Evolutionary conservation across 352 stramenopile species (phyloP).

Genomic region (Globisporangium rhizosaccharum): DNA sequence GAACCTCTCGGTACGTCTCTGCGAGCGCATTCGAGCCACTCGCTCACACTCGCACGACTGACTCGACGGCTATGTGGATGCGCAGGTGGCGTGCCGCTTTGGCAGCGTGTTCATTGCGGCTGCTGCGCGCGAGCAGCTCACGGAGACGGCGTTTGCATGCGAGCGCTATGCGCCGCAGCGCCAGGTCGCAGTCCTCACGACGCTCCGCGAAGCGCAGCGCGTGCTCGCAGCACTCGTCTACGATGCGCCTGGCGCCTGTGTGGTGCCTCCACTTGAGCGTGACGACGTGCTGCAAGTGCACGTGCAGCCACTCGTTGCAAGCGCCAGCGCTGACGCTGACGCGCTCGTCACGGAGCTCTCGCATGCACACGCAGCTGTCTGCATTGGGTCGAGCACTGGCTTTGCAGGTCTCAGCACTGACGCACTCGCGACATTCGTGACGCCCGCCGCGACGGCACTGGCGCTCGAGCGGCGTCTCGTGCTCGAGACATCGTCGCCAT

Average conservation of each 20-base stretch:
- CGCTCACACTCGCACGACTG: neutral
- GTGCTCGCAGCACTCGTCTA: slow-evolving; percentile 27
- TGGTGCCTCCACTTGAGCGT: neutral
- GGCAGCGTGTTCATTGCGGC: slow-evolving; percentile 18
- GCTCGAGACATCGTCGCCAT: neutral
- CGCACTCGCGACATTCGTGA: neutral
- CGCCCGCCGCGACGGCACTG: neutral
- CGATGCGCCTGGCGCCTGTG: neutral
- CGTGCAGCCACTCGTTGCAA: neutral
- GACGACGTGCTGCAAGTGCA: slow-evolving; percentile 6
- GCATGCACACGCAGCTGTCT: neutral
- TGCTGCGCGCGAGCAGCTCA: slow-evolving; percentile 8
- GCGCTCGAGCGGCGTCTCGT: slow-evolving; percentile 3
- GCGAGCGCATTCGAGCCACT: neutral
- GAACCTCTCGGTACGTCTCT: slow-evolving; percentile 5
- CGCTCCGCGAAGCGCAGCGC: slow-evolving; percentile 18
- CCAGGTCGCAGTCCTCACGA: slow-evolving; percentile 18
- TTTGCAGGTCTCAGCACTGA: neutral
- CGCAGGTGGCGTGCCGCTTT: slow-evolving; percentile 20
- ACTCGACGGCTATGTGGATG: neutral
- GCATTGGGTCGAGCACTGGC: neutral
- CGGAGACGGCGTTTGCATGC: slow-evolving; percentile 20
- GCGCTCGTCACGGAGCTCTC: neutral
- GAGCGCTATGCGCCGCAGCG: neutral
- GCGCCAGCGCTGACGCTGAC: neutral